These are phyloP conservation scores for Pichia kluyveri DNA, from an alignment of 805 yeast species.

Conservation along the genomic window DNA sequence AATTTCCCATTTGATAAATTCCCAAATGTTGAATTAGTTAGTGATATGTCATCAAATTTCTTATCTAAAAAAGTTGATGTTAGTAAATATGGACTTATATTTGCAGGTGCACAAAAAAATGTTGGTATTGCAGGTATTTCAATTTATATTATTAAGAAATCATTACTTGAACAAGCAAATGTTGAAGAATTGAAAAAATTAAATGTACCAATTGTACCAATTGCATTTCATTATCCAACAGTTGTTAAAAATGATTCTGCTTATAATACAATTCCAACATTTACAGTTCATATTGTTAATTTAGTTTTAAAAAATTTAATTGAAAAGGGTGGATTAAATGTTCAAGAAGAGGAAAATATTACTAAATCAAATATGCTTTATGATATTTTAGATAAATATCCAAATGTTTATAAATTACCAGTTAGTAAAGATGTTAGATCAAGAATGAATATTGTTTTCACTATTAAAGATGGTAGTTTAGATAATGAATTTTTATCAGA, in stretches of 20 bases:
- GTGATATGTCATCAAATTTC: constrained; percentile 92
- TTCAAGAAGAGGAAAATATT: constrained; percentile 48
- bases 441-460: constrained; percentile 90
- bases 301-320: constrained; percentile 62
- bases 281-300: constrained; percentile 79
- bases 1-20: constrained; percentile 43
- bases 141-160: constrained; percentile 79
- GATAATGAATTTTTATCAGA: constrained; percentile 64
- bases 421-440: constrained; percentile 63
- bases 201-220: constrained; percentile 75
- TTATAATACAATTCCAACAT: constrained; percentile 92
- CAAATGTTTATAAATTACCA: constrained; percentile 57
- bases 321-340: constrained; percentile 60
- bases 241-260: constrained; percentile 86
- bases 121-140: constrained; percentile 96
- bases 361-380: constrained; percentile 61
- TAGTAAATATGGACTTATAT: constrained; percentile 74
- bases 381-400: constrained; percentile 51
- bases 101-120: constrained; percentile 98
- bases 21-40: constrained; percentile 71
- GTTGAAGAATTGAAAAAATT: constrained; percentile 51
- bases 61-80: constrained; percentile 76
- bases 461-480: constrained; percentile 44
- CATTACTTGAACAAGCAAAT: constrained; percentile 57
- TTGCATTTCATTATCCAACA: constrained; percentile 80